Conservation (phyloP, 805 yeast genomes). For the Ogataea naganishii region DNA sequence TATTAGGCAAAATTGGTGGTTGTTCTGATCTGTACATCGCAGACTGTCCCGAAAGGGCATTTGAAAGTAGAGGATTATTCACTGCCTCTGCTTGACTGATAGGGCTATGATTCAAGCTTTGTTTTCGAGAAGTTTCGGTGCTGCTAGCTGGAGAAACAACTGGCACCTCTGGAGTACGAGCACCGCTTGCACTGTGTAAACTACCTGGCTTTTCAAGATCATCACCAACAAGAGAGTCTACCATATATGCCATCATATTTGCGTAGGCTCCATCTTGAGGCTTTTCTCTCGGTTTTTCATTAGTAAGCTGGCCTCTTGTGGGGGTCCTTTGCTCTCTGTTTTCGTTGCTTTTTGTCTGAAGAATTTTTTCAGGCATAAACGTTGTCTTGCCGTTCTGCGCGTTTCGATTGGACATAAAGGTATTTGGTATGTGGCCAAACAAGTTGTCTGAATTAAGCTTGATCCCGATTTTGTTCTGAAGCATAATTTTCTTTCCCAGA, state of each 20-base stretch:
- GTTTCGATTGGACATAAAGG: conserved; percentile 10
- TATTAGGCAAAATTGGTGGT: no score
- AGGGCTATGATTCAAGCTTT: not conserved
- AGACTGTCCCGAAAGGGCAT: no score
- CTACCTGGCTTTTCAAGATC: not conserved
- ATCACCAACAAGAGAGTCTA: conserved; percentile 22
- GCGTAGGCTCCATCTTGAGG: not conserved
- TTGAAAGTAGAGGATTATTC: not conserved
- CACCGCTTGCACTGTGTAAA: no score
- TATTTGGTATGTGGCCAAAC: no score
- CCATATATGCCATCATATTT: conserved; percentile 18
- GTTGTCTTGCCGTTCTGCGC: no score
- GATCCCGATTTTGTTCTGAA: conserved; percentile 21
- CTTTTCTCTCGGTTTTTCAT: conserved; percentile 16
- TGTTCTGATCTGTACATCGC: no score
- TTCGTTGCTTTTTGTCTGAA: no score
- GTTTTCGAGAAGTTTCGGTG: not conserved
- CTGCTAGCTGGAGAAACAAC: no score
- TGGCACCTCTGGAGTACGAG: no score
- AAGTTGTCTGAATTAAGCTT: conserved; percentile 13
- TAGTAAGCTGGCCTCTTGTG: no score
- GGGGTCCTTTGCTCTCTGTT: no score
- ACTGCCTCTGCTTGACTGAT: not conserved
- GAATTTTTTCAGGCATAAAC: no score
- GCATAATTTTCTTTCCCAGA: conserved; percentile 20